Conservation (phyloP, 1,284 basidiomycete genomes). For the Leccinum pallidistipes region DNA sequence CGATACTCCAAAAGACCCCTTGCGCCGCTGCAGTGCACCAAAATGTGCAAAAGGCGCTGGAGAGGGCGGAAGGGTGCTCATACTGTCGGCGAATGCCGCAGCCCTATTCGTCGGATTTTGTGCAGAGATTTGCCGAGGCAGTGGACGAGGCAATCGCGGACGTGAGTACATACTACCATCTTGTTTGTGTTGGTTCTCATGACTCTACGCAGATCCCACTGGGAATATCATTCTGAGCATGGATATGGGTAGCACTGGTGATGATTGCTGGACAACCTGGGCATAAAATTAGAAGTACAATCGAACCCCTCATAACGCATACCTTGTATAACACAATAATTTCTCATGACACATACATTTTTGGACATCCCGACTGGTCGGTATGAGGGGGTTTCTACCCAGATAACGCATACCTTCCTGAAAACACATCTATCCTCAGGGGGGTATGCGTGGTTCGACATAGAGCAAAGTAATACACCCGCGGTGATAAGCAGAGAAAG, state of each 20-base stretch:
- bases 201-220: slow-evolving; percentile 21
- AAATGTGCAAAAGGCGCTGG: slow-evolving; percentile 22
- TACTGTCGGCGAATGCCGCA: slow-evolving; percentile 23
- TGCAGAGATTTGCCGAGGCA: slow-evolving; percentile 22
- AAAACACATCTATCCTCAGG: not conserved
- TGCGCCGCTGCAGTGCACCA: slow-evolving; percentile 24
- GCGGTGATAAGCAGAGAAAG: not conserved
- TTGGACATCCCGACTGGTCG: not conserved
- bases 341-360: not conserved
- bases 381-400: not conserved
- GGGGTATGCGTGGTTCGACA: not conserved
- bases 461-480: not conserved
- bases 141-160: slow-evolving; percentile 21
- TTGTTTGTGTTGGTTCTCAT: not conserved
- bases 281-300: not conserved
- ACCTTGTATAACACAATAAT: not conserved
- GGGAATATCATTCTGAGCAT: slow-evolving; percentile 17
- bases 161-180: slow-evolving; percentile 15
- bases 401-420: not conserved
- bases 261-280: not conserved
- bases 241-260: not conserved
- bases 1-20: slow-evolving; percentile 22
- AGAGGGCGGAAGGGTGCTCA: slow-evolving; percentile 20
- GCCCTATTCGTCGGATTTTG: slow-evolving; percentile 23
- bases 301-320: not conserved